Base-by-base conservation (phyloP, 192 early-diverging fungal genomes). In the Phycomyces nitens region DNA sequence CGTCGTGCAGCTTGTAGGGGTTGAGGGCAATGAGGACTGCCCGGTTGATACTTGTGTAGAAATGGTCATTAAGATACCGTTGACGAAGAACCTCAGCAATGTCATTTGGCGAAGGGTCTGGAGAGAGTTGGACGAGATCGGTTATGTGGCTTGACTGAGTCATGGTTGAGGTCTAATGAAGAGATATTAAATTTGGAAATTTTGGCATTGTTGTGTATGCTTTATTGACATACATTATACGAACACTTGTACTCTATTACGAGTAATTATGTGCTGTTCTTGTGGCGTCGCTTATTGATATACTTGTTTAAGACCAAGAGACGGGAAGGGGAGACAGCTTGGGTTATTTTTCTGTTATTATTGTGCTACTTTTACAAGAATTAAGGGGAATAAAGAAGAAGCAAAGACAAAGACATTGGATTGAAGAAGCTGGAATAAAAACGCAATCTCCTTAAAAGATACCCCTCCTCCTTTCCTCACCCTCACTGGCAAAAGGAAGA, bases 21-120 rank as follows among this genome's bases (percentile, higher is more conserved):
- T 82, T 82, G 21, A 92, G 71, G 1, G 89, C 79, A 47, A 92
- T 66, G 21, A 93, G 75, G 39, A 78, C 78, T 20, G 86, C 73
- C 20, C 71, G 77, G 12, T 84, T 83, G 58, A 88, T 61, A 51
- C 79, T 75, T 29, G 88, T 89, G 63, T 83, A 91, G 16, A 57
- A 55, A 23, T 60, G 21, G 43, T 74, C 74, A 54, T 81, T 58
- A 67, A 80, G 72, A 78, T 82, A 79, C 65, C 89, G 68, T 72
- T 77, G 77, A 41, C 77, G 57, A 44, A 86, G 47, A 55, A 75
- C 64, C 62, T 80, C 52, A 29, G 77, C 65, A 59, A 86, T 71
- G 38, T 65, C 65, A 44, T 68, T 58, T 34, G 52, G 21, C 10
- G 59, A 34, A 47, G 34, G 41, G 7, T 68, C 66, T 60, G 58